Conservation (phyloP, 495 filamentous ascomycete genomes). For the Penicilliopsis zonata region DNA sequence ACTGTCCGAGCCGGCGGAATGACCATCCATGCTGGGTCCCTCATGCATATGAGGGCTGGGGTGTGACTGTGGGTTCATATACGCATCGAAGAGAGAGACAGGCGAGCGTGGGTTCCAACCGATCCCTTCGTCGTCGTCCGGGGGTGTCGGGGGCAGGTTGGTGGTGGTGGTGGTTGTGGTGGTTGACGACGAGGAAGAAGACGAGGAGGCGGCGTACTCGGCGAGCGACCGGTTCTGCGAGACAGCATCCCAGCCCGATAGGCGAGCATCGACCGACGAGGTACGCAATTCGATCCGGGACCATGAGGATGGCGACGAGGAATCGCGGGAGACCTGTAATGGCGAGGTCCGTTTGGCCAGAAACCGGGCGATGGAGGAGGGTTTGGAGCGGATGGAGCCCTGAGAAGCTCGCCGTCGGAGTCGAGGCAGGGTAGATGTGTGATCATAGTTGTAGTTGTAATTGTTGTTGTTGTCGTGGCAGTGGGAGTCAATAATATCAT, state of each 20-base stretch:
- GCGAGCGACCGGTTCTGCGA: slow-evolving; percentile 11
- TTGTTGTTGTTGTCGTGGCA: too few relatives aligned
- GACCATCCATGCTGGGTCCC: slow-evolving; percentile 10
- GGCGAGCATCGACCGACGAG: slow-evolving; percentile 24
- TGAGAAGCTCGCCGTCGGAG: slow-evolving; percentile 30
- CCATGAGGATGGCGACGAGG: slow-evolving; percentile 8
- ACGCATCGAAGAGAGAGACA: slow-evolving; percentile 22
- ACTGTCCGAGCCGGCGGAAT: slow-evolving; percentile 10
- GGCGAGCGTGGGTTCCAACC: slow-evolving; percentile 25
- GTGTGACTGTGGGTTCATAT: slow-evolving; percentile 15
- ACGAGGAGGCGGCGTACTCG: slow-evolving; percentile 10
- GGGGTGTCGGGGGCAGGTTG: slow-evolving; percentile 28
- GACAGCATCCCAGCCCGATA: slow-evolving; percentile 19
- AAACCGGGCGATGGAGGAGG: slow-evolving; percentile 28
- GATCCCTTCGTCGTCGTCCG: slow-evolving; percentile 31
- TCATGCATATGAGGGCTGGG: slow-evolving; percentile 20
- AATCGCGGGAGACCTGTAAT: slow-evolving; percentile 28
- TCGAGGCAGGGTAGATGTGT: slow-evolving; percentile 10
- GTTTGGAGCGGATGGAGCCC: slow-evolving; percentile 26
- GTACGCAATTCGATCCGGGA: slow-evolving; percentile 16
- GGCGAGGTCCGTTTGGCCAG: slow-evolving; percentile 26
- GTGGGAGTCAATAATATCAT: too few relatives aligned
- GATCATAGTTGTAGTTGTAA: slow-evolving; percentile 8
- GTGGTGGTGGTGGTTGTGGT: slow-evolving; percentile 20
- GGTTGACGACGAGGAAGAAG: slow-evolving; percentile 6